A percentile compares a stretch with the other conserved stretches of the same genome.
phyloP scores from a whole-genome alignment of 2,329 filamentous ascomycete species.

The Fusarium nurragi region DNA sequence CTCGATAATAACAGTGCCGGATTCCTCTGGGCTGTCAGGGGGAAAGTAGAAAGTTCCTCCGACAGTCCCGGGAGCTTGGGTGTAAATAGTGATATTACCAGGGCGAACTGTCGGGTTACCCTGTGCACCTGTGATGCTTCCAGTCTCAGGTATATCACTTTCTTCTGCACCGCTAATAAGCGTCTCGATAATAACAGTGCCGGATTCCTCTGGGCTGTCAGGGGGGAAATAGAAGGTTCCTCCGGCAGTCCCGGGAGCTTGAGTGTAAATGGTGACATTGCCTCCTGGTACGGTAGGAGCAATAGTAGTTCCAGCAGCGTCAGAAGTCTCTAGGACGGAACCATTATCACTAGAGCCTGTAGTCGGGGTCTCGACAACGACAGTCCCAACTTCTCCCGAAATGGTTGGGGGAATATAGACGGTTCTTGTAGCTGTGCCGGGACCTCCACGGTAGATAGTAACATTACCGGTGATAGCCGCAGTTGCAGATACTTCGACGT shows the following conservation, averaged over 20 bases:
- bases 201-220: not conserved
- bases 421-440: not conserved
- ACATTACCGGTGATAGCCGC: not conserved
- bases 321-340: not conserved
- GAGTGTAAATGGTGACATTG: not conserved
- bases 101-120: not conserved
- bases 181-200: conserved; percentile 7
- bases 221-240: conserved; percentile 10
- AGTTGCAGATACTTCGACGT: not conserved
- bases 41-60: conserved; percentile 12
- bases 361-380: conserved; percentile 13
- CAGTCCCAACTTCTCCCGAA: not conserved
- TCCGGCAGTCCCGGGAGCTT: not conserved
- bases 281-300: not conserved
- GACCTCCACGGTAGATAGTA: conserved; percentile 9
- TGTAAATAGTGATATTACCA: conserved; percentile 5
- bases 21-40: not conserved
- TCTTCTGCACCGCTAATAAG: not conserved
- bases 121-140: not conserved
- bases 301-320: not conserved
- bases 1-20: not conserved
- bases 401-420: not conserved
- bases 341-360: not conserved
- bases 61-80: not conserved
- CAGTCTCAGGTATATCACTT: not conserved